Percentiles rank a stretch among this genome's conserved stretches.
Evolutionary conservation across 2,329 filamentous ascomycete species (phyloP).

Genomic region (Epichloe sp.): DNA sequence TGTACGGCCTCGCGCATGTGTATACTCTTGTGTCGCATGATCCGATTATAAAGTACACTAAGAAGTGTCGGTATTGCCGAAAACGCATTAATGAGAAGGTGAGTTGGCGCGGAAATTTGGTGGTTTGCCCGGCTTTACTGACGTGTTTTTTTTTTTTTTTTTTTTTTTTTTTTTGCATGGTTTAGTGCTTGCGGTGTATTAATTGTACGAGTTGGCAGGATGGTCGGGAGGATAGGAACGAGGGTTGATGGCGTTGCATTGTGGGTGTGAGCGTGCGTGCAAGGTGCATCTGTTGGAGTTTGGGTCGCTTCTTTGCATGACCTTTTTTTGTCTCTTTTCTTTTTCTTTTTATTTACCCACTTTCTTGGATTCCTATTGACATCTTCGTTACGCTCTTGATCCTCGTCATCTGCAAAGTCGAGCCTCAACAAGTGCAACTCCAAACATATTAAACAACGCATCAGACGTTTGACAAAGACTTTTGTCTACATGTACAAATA

Average conservation of each 20-base stretch:
- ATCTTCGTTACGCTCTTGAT: no score
- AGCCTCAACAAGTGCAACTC: no score
- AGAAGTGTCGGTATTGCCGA: conserved; percentile 56
- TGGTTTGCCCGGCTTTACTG: no score
- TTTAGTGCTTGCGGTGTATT: conserved; percentile 30
- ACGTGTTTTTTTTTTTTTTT: not conserved
- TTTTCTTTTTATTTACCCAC: no score
- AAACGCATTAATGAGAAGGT: conserved; percentile 52
- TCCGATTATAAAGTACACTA: conserved; percentile 56
- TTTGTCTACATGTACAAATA: not conserved
- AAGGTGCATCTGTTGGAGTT: no score
- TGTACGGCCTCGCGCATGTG: conserved; percentile 49
- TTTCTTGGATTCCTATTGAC: no score
- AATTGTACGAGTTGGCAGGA: conserved; percentile 40
- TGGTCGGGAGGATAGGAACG: conserved; percentile 29
- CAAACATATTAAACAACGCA: no score
- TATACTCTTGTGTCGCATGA: conserved; percentile 51
- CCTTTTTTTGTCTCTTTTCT: no score
- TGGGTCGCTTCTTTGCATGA: no score
- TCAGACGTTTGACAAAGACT: not conserved
- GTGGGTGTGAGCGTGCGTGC: no score
- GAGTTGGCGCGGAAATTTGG: conserved; percentile 6
- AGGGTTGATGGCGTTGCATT: not conserved
- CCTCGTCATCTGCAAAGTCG: no score
- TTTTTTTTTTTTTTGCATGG: not conserved